phyloP scores from a whole-genome alignment of 2,329 filamentous ascomycete species.

The Penicillium sp. region DNA sequence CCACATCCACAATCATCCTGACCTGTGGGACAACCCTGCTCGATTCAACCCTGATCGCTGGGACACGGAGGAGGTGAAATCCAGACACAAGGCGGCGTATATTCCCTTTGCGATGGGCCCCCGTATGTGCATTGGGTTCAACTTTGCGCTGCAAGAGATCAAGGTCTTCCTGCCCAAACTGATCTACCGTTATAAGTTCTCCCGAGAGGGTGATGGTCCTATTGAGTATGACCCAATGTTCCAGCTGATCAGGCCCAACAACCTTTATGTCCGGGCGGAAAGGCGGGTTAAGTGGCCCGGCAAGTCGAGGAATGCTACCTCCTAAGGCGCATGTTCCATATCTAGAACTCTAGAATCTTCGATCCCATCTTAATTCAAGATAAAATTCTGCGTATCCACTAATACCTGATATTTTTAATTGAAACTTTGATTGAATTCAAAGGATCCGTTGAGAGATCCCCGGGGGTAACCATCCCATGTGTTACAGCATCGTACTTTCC shows the following conservation, averaged over 20 bases:
- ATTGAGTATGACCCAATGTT: conserved; percentile 43
- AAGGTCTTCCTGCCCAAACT: conserved; percentile 60
- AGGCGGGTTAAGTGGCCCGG: conserved; percentile 27
- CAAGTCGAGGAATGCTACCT: too few species aligned
- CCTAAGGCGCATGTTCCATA: too few species aligned
- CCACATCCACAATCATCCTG: conserved; percentile 54
- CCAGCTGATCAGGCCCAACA: conserved; percentile 29
- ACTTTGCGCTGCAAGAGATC: conserved; percentile 63
- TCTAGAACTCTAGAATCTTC: too few species aligned
- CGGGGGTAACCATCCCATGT: too few species aligned
- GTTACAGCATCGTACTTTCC: too few species aligned
- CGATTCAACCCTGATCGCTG: conserved; percentile 63
- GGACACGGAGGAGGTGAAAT: conserved; percentile 55
- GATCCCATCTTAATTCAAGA: too few species aligned
- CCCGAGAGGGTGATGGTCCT: conserved; percentile 48
- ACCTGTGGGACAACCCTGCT: conserved; percentile 59
- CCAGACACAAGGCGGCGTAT: conserved; percentile 54
- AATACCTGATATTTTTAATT: too few species aligned
- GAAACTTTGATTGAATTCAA: too few species aligned
- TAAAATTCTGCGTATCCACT: too few species aligned
- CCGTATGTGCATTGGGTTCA: conserved; percentile 63
- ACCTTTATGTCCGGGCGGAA: conserved; percentile 26
- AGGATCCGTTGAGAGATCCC: too few species aligned
- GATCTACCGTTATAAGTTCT: conserved; percentile 60
- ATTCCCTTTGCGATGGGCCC: conserved; percentile 61